Evolutionary conservation across 23 red algal genomes (phyloP).

Genomic region (Gracilaria domingensis): DNA sequence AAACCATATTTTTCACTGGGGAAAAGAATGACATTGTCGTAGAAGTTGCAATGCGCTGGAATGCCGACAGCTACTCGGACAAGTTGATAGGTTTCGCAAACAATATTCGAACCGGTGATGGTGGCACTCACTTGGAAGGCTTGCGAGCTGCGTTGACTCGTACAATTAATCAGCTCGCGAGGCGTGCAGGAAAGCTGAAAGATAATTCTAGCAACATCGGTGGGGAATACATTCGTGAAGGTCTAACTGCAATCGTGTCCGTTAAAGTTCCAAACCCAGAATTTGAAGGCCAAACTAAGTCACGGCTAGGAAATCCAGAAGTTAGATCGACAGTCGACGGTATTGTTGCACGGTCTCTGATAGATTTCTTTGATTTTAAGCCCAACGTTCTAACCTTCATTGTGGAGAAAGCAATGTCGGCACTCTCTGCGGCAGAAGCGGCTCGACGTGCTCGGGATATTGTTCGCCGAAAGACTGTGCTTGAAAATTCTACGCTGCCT

Average conservation of each 20-base stretch:
- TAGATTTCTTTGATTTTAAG: constrained; percentile 89
- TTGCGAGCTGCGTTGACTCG: constrained; percentile 86
- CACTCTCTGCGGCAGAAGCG: constrained; percentile 90
- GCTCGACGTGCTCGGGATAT: constrained; percentile 93
- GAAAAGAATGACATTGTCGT: constrained; percentile 72
- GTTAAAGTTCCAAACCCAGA: constrained; percentile 99
- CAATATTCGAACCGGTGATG: constrained; percentile 95
- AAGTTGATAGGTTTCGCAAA: constrained; percentile 95
- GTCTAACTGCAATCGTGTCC: constrained; percentile 90
- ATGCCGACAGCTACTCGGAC: constrained; percentile 86
- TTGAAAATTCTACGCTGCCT: constrained; percentile 93
- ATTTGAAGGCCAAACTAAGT: constrained; percentile 99
- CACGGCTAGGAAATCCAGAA: constrained; percentile 89
- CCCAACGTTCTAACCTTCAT: constrained; percentile 66
- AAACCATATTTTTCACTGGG: constrained; percentile 72
- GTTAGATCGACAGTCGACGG: constrained; percentile 83
- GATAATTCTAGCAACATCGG: constrained; percentile 70
- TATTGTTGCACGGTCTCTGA: constrained; percentile 61
- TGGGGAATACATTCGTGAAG: constrained; percentile 97
- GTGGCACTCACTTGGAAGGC: constrained; percentile 95
- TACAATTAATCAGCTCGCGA: constrained; percentile 82
- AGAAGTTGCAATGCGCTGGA: constrained; percentile 93
- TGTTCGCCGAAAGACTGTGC: constrained; percentile 88
- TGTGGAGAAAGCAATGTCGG: constrained; percentile 84
- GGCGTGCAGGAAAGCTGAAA: constrained; percentile 77